phyloP scores from a whole-genome alignment of 108 stramenopile species.

The Skeletonema costatum region DNA sequence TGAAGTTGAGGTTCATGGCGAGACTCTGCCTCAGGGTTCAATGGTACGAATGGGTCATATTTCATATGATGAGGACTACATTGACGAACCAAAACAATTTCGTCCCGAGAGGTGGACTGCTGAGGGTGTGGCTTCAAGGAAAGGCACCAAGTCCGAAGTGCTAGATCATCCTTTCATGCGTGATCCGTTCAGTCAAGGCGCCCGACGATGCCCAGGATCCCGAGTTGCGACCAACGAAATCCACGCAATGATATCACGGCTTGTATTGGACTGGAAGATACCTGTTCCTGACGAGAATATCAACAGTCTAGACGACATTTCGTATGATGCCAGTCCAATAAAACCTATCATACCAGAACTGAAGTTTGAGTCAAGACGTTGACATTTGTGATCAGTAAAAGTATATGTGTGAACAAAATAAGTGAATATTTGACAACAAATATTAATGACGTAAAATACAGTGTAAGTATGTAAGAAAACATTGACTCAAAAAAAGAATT shows the following conservation, averaged over 20 bases:
- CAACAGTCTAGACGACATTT: constrained; percentile 10
- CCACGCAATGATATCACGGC: constrained; percentile 18
- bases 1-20: constrained; percentile 34
- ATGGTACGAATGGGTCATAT: constrained; percentile 7
- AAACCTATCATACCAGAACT: constrained; percentile 19
- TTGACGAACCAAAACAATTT: constrained; percentile 39
- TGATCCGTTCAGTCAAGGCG: constrained; percentile 48
- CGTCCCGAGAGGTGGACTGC: constrained; percentile 40
- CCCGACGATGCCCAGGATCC: constrained; percentile 41
- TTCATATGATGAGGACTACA: constrained; percentile 28
- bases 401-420: too few relatives aligned
- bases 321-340: constrained; percentile 9
- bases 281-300: background rate
- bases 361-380: background rate
- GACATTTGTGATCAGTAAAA: too few relatives aligned
- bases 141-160: constrained; percentile 25
- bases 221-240: constrained; percentile 36
- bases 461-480: too few relatives aligned
- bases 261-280: constrained; percentile 41
- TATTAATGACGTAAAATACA: too few relatives aligned
- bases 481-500: too few relatives aligned
- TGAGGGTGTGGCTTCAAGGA: constrained; percentile 26
- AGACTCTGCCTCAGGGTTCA: constrained; percentile 24
- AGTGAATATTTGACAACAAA: too few relatives aligned
- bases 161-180: constrained; percentile 36